Evolutionary conservation across 192 early-diverging fungal species (phyloP), one percentile per base, ranked within the genome.

Genomic region (Coemansia pectinata): DNA sequence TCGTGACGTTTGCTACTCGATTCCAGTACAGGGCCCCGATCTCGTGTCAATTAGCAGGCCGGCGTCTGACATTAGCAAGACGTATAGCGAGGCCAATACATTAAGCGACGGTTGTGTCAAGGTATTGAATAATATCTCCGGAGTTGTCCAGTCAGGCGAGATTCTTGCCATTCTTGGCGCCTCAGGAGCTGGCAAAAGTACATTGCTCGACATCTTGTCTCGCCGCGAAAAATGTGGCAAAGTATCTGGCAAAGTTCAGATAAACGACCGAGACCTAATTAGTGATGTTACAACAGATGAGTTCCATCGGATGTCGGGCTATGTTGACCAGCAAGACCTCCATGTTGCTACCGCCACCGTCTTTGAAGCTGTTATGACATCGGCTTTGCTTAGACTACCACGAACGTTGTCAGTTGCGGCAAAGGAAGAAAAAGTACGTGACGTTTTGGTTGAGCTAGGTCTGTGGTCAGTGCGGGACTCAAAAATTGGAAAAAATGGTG

Each of bases 91-190:
- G 5, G 23, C 23, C 9, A 36, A 14, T 14, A 0, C 31, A 15
- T 15, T 19, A 3, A 8, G 12, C 5, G 57, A 17, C 38, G 29
- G 5, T 12, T 41, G 69, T 29, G 23, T 75, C 21, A 55, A 76
- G 48, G 79, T 95, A 4, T 67, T 95, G 15, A 71, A 89, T 4
- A 83, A 83, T 7, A 87, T 96, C 0, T 86, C 86, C 12, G 96
- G 96, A 1, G 63, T 90, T 11, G 95, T 93, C 3, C 67, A 83
- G 10, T 90, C 95, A 0, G 96, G 96, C 9, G 85, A 96, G 69
- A 87, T 98, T 6, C 87, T 95, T 87, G 96, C 96, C 21, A 94
- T 98, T 55, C 92, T 98, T 89, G 96, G 94, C 6, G 92, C 91
- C 3, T 94, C 93, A 15, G 94, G 93, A 9, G 96, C 96, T 0